Conservation (phyloP, 768 basidiomycete species). For the Phanerodontia chrysosporium region DNA sequence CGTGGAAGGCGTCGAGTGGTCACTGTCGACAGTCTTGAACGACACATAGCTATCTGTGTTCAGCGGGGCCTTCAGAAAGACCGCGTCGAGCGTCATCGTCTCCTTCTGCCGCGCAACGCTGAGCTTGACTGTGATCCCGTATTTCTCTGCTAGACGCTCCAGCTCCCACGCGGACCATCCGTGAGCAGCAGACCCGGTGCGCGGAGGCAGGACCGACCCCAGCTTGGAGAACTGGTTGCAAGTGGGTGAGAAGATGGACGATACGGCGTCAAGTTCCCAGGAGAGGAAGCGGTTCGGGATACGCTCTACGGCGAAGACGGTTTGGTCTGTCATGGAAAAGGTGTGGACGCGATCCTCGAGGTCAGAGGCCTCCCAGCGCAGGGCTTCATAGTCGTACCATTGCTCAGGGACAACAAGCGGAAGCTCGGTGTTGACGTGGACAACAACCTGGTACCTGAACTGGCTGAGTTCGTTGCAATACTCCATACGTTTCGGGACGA, state of each 20-base stretch:
- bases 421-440: not conserved
- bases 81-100: not conserved
- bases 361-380: not conserved
- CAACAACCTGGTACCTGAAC: not conserved
- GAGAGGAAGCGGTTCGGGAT: not conserved
- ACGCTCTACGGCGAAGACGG: not conserved
- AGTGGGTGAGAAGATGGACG: not conserved
- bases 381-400: not conserved
- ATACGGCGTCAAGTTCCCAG: not conserved
- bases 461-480: not conserved
- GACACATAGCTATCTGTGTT: not conserved
- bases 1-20: not conserved
- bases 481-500: not conserved
- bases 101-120: not conserved
- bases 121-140: not conserved
- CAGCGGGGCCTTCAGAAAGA: not conserved
- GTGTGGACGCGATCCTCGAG: not conserved
- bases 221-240: not conserved
- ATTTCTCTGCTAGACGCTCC: not conserved
- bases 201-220: not conserved
- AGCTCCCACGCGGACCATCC: not conserved
- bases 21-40: not conserved
- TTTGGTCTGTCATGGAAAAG: not conserved
- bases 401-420: not conserved
- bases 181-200: not conserved